Evolutionary conservation across 805 yeast species (phyloP), one percentile per base, ranked within the genome.

Genomic region (Candida ponderosae): DNA sequence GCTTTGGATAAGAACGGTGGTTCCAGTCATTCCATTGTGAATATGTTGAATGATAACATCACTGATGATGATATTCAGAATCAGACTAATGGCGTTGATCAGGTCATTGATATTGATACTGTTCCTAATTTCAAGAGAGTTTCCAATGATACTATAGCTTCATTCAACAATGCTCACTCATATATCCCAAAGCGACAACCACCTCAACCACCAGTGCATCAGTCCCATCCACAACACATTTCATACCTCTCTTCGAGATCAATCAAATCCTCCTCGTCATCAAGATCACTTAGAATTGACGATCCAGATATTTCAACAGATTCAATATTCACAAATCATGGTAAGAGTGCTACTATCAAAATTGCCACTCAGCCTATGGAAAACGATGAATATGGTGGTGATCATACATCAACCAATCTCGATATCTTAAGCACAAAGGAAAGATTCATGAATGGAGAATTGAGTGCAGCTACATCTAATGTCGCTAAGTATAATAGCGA

Each of bases 171-270:
- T 16, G 14, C 7, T 35, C 33, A 14, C 19, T 9, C 27, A 11
- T 6, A 33, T 42, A 46, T 6, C 50, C 57, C 6, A 40, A 47
- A 34, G 45, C 36, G 7, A 38, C 55, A 8, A 30, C 42, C 10
- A 17, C 40, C 2, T 31, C 40, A 24, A 11, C 10, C 10, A 32
- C 21, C 14, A 10, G 19, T 16, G 14, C 9, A 35, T 34, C 13
- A 19, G 2, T 11, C 17, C 6, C 20, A 36, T 1, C 43, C 42
- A 13, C 28, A 43, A 11, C 45, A 49, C 26, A 18, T 37, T 3
- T 53, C 57, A 4, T 49, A 50, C 30, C 36, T 53, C 14, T 51
- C 56, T 5, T 40, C 39, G 17, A 43, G 56, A 28, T 48, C 56
- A 5, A 28, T 33, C 21, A 39, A 40, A 21, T 36, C 45, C 4